These are phyloP conservation scores for Pythium phragmitis DNA, from an alignment of 352 stramenopile species.

Conservation along the genomic window DNA sequence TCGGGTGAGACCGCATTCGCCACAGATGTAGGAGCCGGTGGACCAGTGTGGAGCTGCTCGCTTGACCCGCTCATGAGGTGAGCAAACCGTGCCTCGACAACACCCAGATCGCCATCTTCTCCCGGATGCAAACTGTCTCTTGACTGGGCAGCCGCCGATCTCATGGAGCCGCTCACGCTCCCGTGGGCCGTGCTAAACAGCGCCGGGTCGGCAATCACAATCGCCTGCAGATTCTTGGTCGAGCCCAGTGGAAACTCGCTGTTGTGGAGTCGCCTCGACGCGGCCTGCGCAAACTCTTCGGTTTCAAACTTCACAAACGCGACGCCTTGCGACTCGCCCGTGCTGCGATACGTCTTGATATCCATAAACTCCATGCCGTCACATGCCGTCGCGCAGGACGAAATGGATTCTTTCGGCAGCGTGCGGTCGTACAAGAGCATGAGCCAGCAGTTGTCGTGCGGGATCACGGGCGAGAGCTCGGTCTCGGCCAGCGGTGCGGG, in stretches of 20 bases:
- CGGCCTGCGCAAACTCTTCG: conserved; percentile 42
- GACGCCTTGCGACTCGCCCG: conserved; percentile 60
- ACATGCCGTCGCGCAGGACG: conserved; percentile 52
- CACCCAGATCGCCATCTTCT: conserved; percentile 70
- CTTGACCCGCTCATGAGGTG: conserved; percentile 65
- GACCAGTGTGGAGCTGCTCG: conserved; percentile 3
- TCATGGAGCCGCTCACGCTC: not conserved
- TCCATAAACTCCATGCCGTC: conserved; percentile 81
- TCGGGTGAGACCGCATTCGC: not conserved
- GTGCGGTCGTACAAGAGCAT: conserved; percentile 68
- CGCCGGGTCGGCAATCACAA: conserved; percentile 66
- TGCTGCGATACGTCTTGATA: conserved; percentile 72
- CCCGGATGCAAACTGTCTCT: not conserved
- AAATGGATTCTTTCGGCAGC: conserved; percentile 63
- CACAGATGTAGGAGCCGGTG: not conserved
- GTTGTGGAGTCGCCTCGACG: conserved; percentile 56
- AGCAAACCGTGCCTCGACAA: conserved; percentile 76
- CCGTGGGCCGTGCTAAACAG: conserved; percentile 63
- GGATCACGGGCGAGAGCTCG: not conserved
- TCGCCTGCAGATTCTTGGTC: conserved; percentile 57
- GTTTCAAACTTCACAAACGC: conserved; percentile 77
- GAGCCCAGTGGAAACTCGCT: conserved; percentile 50
- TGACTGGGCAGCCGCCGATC: not conserved
- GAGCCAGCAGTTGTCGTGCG: conserved; percentile 45
- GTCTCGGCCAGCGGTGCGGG: not conserved